Evolutionary conservation across 2,329 filamentous ascomycete genomes (phyloP), one percentile per base, ranked within the genome.

Genomic region (Ascochyta koolunga): DNA sequence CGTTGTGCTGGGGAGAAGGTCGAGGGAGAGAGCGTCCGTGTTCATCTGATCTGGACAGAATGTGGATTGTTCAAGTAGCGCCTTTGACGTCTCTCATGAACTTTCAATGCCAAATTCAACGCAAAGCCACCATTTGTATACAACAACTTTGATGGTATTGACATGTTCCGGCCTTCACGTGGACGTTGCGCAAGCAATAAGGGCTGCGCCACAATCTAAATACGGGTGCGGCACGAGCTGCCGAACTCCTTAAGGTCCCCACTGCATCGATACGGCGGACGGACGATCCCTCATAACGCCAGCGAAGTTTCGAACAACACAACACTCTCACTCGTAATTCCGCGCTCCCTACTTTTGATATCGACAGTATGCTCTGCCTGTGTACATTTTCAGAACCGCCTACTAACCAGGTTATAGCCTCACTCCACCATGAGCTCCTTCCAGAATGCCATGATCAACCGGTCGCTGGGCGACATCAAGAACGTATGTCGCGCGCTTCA

Each of bases 391-490:
- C 6, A 16, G 18, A 10, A 4, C 5, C 9, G 16, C 1, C 18
- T 21, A 13, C 53, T 56, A 8, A 51, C 9, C 11, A n/a, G 11
- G 24, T 19, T 13, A 8, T n/a, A 51, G 47, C n/a, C 40, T 42
- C 27, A 21, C 32, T 40, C 35, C 54, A 53, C 21, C 43, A 75
- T 76, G 72, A 59, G 68, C 56, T 78, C 77, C 57, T 77, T 81
- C 71, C 77, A 71, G 56, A 77, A 79, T 55, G 85, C 85, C 39
- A 83, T 86, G 83, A 86, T 88, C 77, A 95, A 93, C 80, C 86
- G 91, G 78, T 93, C 91, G 71, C 86, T 96, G 71, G 88, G 91
- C 62, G 89, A 86, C 69, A 93, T 96, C 80, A 93, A 91, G 79
- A 91, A 89, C 71, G 91, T 92, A 80, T 66, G 85, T 59, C 38